phyloP scores from a whole-genome alignment of 192 early-diverging fungal species.

The Backusella parvicylindrica region DNA sequence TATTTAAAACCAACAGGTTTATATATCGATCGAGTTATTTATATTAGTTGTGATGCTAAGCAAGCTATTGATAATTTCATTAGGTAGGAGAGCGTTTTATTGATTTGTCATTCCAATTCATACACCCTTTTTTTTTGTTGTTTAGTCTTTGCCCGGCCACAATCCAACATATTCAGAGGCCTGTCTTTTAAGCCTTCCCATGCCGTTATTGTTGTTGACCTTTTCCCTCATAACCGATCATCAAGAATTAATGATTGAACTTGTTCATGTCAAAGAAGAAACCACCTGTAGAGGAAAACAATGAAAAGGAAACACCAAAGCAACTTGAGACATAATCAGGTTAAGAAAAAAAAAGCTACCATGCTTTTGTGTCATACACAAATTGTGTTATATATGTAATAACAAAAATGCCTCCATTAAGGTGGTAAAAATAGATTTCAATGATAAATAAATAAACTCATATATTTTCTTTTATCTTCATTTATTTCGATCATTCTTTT shows the following conservation, averaged over 20 bases:
- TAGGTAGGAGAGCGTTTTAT: conserved; percentile 39
- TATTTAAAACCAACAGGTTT: too few species aligned
- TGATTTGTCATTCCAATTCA: conserved; percentile 8
- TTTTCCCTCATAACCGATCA: conserved; percentile 78
- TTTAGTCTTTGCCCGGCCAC: conserved; percentile 66
- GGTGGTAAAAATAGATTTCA: background rate
- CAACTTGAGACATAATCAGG: background rate
- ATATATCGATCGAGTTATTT: conserved; percentile 58
- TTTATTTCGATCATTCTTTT: background rate
- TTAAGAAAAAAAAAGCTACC: too few species aligned
- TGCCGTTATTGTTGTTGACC: conserved; percentile 62
- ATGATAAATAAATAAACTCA: background rate
- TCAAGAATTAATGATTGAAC: conserved; percentile 68
- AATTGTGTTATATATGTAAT: background rate
- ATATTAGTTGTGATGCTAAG: conserved; percentile 66
- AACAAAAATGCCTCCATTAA: background rate
- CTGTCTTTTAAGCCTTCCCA: conserved; percentile 54
- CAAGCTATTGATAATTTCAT: conserved; percentile 58
- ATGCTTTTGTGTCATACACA: background rate
- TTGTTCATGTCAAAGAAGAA: conserved; percentile 37
- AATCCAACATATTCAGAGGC: conserved; percentile 56
- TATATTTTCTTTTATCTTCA: background rate
- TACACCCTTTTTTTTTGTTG: conserved; percentile 14
- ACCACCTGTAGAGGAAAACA: background rate
- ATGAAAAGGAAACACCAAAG: background rate